Evolutionary conservation across 2,329 filamentous ascomycete genomes (phyloP).

Genomic region (Talaromyces islandicus): DNA sequence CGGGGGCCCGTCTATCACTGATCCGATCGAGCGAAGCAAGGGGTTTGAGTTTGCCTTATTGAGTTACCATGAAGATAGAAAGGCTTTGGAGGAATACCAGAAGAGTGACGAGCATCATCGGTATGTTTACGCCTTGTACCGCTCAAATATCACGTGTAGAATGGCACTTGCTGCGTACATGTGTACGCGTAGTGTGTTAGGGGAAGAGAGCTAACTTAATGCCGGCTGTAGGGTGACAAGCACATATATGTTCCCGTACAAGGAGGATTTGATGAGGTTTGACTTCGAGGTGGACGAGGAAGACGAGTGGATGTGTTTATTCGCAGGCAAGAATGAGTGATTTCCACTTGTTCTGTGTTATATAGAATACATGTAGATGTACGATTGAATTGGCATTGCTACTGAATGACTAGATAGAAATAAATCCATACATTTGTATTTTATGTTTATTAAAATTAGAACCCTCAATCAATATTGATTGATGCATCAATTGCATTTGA

Average conservation of each 20-base stretch:
- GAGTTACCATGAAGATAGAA: constrained; percentile 45
- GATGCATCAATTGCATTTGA: no score
- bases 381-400: background rate
- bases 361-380: background rate
- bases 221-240: constrained; percentile 41
- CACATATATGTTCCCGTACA: constrained; percentile 47
- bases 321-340: background rate
- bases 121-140: constrained; percentile 21
- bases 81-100: constrained; percentile 47
- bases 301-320: constrained; percentile 24
- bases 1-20: constrained; percentile 49
- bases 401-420: background rate
- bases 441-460: background rate
- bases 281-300: constrained; percentile 44
- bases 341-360: background rate
- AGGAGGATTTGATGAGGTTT: constrained; percentile 49
- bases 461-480: no score
- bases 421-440: background rate
- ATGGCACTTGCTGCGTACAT: background rate
- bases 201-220: background rate
- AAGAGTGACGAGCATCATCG: constrained; percentile 48
- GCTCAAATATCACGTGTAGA: background rate
- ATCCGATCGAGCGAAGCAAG: constrained; percentile 48
- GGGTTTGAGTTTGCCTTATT: constrained; percentile 48
- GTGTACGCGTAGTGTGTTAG: background rate